Base-by-base conservation (phyloP, 495 filamentous ascomycete species). In the Neurospora sp. region DNA sequence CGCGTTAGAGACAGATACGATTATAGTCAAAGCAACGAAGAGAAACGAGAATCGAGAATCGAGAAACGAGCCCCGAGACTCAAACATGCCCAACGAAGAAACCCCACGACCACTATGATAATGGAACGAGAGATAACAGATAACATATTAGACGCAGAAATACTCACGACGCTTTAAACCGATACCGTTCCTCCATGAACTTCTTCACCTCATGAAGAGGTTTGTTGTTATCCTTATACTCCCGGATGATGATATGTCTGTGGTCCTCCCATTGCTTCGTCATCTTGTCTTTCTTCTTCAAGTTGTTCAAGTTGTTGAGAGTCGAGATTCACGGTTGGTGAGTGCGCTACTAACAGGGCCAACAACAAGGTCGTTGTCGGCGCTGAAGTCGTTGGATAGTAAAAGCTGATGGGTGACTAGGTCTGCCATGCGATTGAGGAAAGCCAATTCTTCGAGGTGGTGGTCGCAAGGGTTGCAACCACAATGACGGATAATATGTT, bases 101-200 rank as follows among this genome's bases (percentile, higher is more conserved):
- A 11, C 10, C 1, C 10, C n/a, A 10, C n/a, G 23, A 16, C 7
- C 48, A 31, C 23, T 1, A 59, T 31, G 6, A 11, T 31, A 23
- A 23, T 23, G 1, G 2, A 23, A 44, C 16, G 66, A 42, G 27
- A 42, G 23, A 70, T 9, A 20, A 46, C 18, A 11, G 8, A 46
- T 46, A 4, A 10, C 18, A 46, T 46, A 4, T 46, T 5, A 4
- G 3, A 46, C 9, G n/a, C 18, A 46, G 42, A 46, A 46, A 46
- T 11, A 79, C 84, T 72, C 76, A 86, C 84, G 84, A 86, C 16
- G 84, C 84, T 72, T 75, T 81, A 78, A 86, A 86, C 7, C 76
- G 76, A 66, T 86, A 79, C 69, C 71, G 73, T n/a, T 83, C 78
- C 66, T 79, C 77, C 83, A 86, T 85, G 14, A 82, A 78, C 69